A percentile compares a stretch with the other conserved stretches of the same genome.
phyloP scores from a whole-genome alignment of 352 stramenopile genomes.

The Phytophthora capsici region DNA sequence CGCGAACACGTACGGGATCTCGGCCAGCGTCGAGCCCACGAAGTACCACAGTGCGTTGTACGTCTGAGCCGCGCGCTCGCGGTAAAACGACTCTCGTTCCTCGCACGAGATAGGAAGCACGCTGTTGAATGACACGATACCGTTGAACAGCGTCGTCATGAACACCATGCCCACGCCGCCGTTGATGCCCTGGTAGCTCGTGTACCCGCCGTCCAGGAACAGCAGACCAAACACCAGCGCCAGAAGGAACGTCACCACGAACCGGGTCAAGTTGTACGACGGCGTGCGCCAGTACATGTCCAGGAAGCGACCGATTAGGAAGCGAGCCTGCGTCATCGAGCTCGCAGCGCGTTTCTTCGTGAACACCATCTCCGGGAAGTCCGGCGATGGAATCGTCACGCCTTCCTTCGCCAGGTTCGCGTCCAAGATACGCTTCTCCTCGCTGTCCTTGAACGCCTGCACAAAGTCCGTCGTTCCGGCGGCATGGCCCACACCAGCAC shows the following conservation, averaged over 20 bases:
- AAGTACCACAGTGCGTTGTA: slow-evolving; percentile 79
- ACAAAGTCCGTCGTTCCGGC: slow-evolving; percentile 42
- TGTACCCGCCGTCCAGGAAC: slow-evolving; percentile 49
- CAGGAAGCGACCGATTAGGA: slow-evolving; percentile 49
- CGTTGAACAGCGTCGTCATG: slow-evolving; percentile 77
- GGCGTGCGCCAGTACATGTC: slow-evolving; percentile 90
- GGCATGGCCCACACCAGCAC: slow-evolving; percentile 41
- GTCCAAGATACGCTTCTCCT: slow-evolving; percentile 32
- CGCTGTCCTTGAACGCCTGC: slow-evolving; percentile 30
- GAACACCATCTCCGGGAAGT: slow-evolving; percentile 41
- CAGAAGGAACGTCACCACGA: slow-evolving; percentile 35
- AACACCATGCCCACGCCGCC: slow-evolving; percentile 44
- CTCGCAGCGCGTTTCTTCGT: slow-evolving; percentile 43
- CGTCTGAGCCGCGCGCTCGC: slow-evolving; percentile 72
- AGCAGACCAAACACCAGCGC: slow-evolving; percentile 63
- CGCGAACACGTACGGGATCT: slow-evolving; percentile 74
- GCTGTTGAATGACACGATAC: slow-evolving; percentile 54
- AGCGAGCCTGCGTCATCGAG: slow-evolving; percentile 41
- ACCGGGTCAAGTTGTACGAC: slow-evolving; percentile 87
- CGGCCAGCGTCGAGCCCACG: slow-evolving; percentile 83
- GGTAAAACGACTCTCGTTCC: slow-evolving; percentile 70
- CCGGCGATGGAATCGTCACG: slow-evolving; percentile 36
- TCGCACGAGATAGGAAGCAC: slow-evolving; percentile 30
- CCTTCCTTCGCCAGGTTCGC: slow-evolving; percentile 39
- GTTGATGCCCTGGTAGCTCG: slow-evolving; percentile 50